Evolutionary conservation across 2,329 filamentous ascomycete species (phyloP).

Genomic region (Fusarium tjaetaba): DNA sequence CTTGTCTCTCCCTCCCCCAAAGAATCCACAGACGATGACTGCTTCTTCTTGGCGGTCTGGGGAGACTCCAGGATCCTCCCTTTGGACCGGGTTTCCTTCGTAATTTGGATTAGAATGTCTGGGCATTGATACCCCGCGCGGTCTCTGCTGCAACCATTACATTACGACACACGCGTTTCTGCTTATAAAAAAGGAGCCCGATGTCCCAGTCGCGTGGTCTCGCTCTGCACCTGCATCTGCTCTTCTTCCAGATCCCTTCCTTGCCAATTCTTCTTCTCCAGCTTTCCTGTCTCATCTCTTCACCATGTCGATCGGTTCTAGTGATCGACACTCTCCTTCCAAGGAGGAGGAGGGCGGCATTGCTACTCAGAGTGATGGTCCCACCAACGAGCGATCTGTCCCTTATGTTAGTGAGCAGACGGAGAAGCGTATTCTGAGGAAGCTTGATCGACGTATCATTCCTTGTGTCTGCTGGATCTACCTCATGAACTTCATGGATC

Average conservation of each 20-base stretch:
- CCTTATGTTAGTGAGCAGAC: slow-evolving; percentile 33
- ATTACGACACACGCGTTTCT: neutral
- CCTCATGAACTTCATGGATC: slow-evolving; percentile 51
- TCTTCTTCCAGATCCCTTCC: neutral
- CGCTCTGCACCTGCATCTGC: slow-evolving; percentile 2
- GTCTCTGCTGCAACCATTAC: slow-evolving; percentile 20
- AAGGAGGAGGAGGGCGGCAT: slow-evolving; percentile 25
- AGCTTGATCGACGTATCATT: slow-evolving; percentile 48
- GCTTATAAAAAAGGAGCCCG: slow-evolving; percentile 18
- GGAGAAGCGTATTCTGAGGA: slow-evolving; percentile 39
- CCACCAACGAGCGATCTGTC: slow-evolving; percentile 18
- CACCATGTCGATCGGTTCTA: slow-evolving; percentile 10
- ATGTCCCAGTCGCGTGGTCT: slow-evolving; percentile 7
- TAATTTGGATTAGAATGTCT: slow-evolving; percentile 28
- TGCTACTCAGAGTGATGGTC: slow-evolving; percentile 22
- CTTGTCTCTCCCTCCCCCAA: neutral
- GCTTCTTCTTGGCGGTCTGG: slow-evolving; percentile 12
- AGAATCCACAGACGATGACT: neutral
- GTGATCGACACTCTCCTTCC: slow-evolving; percentile 13
- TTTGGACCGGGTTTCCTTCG: slow-evolving; percentile 21
- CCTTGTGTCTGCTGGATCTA: slow-evolving; percentile 49
- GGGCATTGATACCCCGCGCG: slow-evolving; percentile 29
- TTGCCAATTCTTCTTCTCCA: neutral
- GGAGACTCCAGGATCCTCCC: slow-evolving; percentile 1
- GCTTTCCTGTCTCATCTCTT: neutral